These are phyloP conservation scores for Exophiala viscosa DNA, from an alignment of 2,329 filamentous ascomycete genomes.

Conservation along the genomic window DNA sequence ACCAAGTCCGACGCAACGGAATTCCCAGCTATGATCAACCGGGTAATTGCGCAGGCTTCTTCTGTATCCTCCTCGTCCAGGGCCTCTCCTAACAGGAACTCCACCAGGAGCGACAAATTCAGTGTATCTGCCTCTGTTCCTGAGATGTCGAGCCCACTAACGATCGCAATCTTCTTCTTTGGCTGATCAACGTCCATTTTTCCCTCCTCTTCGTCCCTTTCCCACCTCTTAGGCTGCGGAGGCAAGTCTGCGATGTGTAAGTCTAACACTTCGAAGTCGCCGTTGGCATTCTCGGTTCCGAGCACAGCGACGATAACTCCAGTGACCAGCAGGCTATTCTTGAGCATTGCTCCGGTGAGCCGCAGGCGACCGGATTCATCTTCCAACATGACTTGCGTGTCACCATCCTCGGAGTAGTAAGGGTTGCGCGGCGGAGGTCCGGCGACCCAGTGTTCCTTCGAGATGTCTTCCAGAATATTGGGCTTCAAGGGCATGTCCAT, in stretches of 20 bases:
- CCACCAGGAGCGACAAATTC: conserved; percentile 71
- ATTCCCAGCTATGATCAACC: conserved; percentile 88
- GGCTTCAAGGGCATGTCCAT: conserved; percentile 97
- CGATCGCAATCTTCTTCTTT: conserved; percentile 73
- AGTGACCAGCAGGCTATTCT: conserved; percentile 72
- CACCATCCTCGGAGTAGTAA: conserved; percentile 63
- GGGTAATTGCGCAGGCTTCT: conserved; percentile 65
- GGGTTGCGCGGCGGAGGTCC: conserved; percentile 73
- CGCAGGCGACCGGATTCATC: conserved; percentile 89
- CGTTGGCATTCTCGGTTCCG: conserved; percentile 87
- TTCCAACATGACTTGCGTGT: conserved; percentile 78
- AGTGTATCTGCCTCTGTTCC: conserved; percentile 71
- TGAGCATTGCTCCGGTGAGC: conserved; percentile 68
- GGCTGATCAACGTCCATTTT: conserved; percentile 25
- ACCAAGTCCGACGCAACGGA: conserved; percentile 44
- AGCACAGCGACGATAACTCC: conserved; percentile 92
- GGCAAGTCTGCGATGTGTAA: conserved; percentile 83
- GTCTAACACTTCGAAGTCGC: conserved; percentile 89
- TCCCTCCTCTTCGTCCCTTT: conserved; percentile 54
- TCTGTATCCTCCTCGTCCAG: conserved; percentile 59
- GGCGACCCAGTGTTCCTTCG: conserved; percentile 91
- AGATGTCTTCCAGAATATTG: conserved; percentile 90
- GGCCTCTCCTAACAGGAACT: conserved; percentile 84
- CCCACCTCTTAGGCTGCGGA: conserved; percentile 76
- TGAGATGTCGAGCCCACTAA: conserved; percentile 83